These are phyloP conservation scores for Trypanosoma congolense DNA, from an alignment of 208 protist species.

Conservation along the genomic window DNA sequence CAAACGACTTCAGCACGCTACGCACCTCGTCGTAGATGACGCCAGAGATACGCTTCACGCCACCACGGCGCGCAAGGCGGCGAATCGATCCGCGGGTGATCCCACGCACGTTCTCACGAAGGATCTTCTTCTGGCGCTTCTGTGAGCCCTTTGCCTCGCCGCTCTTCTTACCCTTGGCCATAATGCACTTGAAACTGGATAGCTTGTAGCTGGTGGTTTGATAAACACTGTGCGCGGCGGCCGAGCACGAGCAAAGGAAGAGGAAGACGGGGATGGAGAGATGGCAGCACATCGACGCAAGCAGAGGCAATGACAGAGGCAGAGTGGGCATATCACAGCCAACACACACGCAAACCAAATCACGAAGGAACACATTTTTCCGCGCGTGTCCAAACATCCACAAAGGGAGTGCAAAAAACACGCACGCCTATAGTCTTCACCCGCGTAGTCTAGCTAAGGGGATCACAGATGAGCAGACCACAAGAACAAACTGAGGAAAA, in stretches of 20 bases:
- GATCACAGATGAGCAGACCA: no score
- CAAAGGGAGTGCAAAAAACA: no score
- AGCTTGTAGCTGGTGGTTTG: neutral
- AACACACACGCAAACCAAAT: no score
- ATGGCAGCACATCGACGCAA: neutral
- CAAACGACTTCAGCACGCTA: neutral
- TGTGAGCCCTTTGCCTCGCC: neutral
- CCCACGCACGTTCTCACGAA: neutral
- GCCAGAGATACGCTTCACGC: neutral
- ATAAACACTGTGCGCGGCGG: neutral
- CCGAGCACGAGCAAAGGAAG: neutral
- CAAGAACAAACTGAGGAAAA: no score
- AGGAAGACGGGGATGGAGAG: neutral
- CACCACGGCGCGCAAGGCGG: neutral
- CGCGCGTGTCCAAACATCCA: no score
- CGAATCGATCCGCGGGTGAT: neutral
- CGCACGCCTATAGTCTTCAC: no score
- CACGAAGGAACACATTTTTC: no score
- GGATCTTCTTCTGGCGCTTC: conserved; percentile 1
- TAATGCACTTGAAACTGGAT: neutral
- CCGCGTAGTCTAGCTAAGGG: no score
- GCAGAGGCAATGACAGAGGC: neutral
- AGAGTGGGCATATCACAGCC: no score
- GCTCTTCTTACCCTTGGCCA: neutral
- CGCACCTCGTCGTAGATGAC: conserved; percentile 1